Percentiles rank a stretch among this genome's conserved stretches.
These are phyloP conservation scores for Logfia minima DNA, from an alignment of 129 eudicot species.

Conservation along the genomic window DNA sequence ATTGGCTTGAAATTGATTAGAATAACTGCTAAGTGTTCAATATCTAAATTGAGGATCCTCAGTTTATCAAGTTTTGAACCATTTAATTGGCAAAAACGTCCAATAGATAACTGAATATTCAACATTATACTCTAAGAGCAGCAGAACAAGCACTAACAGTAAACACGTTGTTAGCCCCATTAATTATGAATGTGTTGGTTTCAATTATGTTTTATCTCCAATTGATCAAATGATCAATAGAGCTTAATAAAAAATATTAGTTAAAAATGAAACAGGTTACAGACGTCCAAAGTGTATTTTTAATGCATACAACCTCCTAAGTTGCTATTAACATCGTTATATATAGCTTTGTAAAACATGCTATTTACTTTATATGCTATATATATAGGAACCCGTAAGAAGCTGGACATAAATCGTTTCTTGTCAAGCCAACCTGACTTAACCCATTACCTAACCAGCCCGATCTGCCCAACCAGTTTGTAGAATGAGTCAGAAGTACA, in stretches of 20 bases:
- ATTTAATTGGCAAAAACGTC: neutral
- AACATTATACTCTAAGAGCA: neutral
- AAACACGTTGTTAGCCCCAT: neutral
- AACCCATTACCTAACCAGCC: neutral
- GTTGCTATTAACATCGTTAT: neutral
- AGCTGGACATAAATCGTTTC: neutral
- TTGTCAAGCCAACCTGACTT: neutral
- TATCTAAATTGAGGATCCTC: neutral
- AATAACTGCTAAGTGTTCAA: neutral
- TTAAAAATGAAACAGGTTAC: neutral
- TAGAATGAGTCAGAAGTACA: neutral
- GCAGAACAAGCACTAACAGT: slow-evolving; percentile 9
- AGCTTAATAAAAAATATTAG: neutral
- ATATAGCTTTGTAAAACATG: neutral
- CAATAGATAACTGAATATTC: neutral
- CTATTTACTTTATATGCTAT: too few relatives aligned
- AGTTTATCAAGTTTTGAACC: neutral
- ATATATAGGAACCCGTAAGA: neutral
- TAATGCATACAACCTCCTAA: neutral
- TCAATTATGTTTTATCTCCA: neutral
- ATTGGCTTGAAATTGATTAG: neutral
- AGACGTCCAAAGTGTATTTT: neutral
- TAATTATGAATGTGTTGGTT: neutral
- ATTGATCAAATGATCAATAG: neutral
- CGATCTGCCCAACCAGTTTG: neutral